Evolutionary conservation across 345 rosid species (phyloP).

Genomic region (Populus alba): DNA sequence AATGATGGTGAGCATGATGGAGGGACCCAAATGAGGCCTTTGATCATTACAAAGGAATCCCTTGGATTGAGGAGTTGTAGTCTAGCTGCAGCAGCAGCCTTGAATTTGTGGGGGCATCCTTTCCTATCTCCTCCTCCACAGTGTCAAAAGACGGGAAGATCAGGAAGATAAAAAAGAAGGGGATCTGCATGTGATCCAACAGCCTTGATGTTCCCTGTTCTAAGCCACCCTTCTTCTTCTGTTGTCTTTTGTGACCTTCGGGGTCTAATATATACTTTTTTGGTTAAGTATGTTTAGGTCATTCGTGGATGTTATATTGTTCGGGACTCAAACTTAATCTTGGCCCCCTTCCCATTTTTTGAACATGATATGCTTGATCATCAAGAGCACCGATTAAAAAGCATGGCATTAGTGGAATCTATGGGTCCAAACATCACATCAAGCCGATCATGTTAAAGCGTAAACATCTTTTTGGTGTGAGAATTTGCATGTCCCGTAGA

Average conservation of each 20-base stretch:
- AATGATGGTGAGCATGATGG: constrained; percentile 59
- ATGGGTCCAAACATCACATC: constrained; percentile 27
- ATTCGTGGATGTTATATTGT: constrained; percentile 22
- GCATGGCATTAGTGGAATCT: constrained; percentile 43
- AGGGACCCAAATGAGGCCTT: constrained; percentile 46
- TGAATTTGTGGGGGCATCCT: constrained; percentile 43
- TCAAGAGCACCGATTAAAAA: constrained; percentile 36
- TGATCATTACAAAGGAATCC: constrained; percentile 49
- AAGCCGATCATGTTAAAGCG: constrained; percentile 7
- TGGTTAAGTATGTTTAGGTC: constrained; percentile 40
- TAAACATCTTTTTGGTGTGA: constrained; percentile 1
- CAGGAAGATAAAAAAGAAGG: constrained; percentile 35
- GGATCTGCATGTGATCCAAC: constrained; percentile 80
- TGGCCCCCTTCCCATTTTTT: constrained; percentile 31
- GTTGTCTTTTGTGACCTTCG: constrained; percentile 42
- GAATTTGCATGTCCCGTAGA: constrained; percentile 9
- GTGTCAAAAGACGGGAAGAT: constrained; percentile 54
- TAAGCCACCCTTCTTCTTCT: constrained; percentile 27
- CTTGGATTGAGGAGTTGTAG: constrained; percentile 61
- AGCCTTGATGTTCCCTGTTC: constrained; percentile 77
- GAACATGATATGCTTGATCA: constrained; percentile 23
- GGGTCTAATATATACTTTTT: neutral
- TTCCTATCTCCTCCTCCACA: constrained; percentile 29
- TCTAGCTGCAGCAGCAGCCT: constrained; percentile 39
- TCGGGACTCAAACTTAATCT: constrained; percentile 13